Conservation (phyloP, 495 filamentous ascomycete genomes). For the Talaromyces ruber region DNA sequence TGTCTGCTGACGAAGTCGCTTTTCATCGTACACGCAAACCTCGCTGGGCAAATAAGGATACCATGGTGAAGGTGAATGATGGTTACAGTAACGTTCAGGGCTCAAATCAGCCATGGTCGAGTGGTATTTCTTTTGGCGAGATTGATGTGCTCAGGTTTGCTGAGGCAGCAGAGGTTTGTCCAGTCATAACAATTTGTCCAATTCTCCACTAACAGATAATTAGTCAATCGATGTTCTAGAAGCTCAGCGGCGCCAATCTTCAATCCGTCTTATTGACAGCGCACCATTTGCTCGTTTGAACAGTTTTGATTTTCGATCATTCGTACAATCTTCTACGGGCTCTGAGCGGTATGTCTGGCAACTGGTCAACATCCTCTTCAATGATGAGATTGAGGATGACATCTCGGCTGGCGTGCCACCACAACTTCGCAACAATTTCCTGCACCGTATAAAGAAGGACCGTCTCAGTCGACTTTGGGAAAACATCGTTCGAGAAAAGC, state of each 20-base stretch:
- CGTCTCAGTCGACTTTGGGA: conserved; percentile 40
- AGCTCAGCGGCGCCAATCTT: conserved; percentile 26
- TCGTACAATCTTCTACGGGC: conserved; percentile 23
- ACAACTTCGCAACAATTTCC: conserved; percentile 28
- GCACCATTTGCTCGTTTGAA: conserved; percentile 29
- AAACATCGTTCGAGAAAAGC: conserved; percentile 35
- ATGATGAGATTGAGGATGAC: conserved; percentile 47
- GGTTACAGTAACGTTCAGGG: conserved; percentile 8
- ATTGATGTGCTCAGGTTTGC: conserved; percentile 22
- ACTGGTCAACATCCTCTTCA: conserved; percentile 80
- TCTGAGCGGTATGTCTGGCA: conserved; percentile 35
- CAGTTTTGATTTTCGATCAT: conserved; percentile 24
- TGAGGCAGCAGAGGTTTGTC: conserved; percentile 18
- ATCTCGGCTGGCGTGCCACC: conserved; percentile 34
- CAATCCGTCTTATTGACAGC: conserved; percentile 26
- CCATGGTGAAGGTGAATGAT: conserved; percentile 52
- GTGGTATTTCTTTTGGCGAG: conserved; percentile 26
- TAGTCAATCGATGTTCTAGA: conserved; percentile 29
- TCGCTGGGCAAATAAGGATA: conserved; percentile 68
- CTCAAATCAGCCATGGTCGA: conserved; percentile 20
- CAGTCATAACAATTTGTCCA: not conserved
- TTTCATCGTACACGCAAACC: conserved; percentile 64
- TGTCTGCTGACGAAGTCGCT: conserved; percentile 48
- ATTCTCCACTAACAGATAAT: conserved; percentile 3
- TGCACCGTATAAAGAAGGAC: conserved; percentile 46